Conservation (phyloP, 2,329 filamentous ascomycete genomes). For the Sclerotinia glacialis region DNA sequence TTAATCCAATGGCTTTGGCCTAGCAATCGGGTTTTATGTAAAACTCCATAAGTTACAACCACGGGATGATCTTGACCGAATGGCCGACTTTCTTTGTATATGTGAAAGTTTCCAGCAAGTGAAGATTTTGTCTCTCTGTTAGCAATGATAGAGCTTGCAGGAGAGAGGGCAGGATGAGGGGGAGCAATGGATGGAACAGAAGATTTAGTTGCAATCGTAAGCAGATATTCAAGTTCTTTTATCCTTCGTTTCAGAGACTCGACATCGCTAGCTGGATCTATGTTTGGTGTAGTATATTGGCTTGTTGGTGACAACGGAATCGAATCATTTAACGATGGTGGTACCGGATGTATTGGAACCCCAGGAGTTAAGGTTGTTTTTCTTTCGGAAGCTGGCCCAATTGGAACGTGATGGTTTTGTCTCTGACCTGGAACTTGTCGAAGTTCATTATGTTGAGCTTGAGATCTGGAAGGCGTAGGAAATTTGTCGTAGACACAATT, state of each 20-base stretch:
- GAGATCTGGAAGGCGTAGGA: conserved; percentile 28
- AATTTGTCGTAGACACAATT: conserved; percentile 51
- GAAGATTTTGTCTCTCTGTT: not conserved
- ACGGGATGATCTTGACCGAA: conserved; percentile 40
- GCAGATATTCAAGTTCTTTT: not conserved
- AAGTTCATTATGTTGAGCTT: not conserved
- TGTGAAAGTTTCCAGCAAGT: not conserved
- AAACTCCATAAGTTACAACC: conserved; percentile 44
- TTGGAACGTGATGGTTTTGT: not conserved
- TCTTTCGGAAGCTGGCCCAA: not conserved
- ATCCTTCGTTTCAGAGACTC: not conserved
- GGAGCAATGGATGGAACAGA: not conserved
- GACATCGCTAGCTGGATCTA: not conserved
- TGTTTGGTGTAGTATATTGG: not conserved
- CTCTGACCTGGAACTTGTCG: not conserved
- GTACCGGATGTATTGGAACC: not conserved
- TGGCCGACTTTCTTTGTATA: conserved; percentile 4
- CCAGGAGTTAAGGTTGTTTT: not conserved
- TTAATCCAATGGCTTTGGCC: conserved; percentile 59
- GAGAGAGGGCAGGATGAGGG: not conserved
- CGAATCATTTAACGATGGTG: not conserved
- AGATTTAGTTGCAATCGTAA: not conserved
- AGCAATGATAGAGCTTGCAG: not conserved
- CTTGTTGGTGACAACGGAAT: not conserved
- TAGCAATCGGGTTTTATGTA: conserved; percentile 56